Evolutionary conservation across 2,329 filamentous ascomycete species (phyloP).

Genomic region (Xylariaceae sp.): DNA sequence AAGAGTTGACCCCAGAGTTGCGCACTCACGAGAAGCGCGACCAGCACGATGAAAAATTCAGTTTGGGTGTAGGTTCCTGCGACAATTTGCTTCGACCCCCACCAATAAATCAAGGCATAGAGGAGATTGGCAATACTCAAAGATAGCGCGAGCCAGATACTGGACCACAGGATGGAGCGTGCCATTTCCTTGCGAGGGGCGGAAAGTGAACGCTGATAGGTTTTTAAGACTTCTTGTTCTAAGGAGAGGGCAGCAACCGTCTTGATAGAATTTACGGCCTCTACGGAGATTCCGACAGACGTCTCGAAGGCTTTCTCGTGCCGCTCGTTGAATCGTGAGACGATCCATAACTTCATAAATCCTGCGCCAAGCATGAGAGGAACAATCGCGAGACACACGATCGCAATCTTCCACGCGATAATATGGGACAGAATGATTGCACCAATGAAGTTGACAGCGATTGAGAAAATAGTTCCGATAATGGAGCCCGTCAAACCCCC

Average conservation of each 20-base stretch:
- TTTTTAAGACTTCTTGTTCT: slow-evolving; percentile 56
- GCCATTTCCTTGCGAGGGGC: slow-evolving; percentile 61
- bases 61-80: slow-evolving; percentile 67
- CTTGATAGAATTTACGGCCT: slow-evolving; percentile 70
- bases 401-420: slow-evolving; percentile 76
- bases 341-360: slow-evolving; percentile 69
- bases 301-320: slow-evolving; percentile 69
- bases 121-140: slow-evolving; percentile 69
- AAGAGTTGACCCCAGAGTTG: slow-evolving; percentile 78
- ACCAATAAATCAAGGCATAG: slow-evolving; percentile 81
- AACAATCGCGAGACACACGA: slow-evolving; percentile 72
- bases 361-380: slow-evolving; percentile 73
- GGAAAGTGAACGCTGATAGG: slow-evolving; percentile 59
- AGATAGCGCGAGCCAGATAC: slow-evolving; percentile 65
- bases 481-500: slow-evolving; percentile 74
- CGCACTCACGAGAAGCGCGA: slow-evolving; percentile 73
- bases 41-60: slow-evolving; percentile 77
- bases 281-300: slow-evolving; percentile 68
- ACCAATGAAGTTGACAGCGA: slow-evolving; percentile 69
- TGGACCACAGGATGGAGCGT: slow-evolving; percentile 56
- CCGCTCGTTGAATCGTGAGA: slow-evolving; percentile 66
- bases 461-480: slow-evolving; percentile 71
- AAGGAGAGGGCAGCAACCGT: slow-evolving; percentile 64
- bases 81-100: slow-evolving; percentile 74
- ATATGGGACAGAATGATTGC: slow-evolving; percentile 73